Conservation (phyloP, 331 rosid species). For the Quercus phellos region DNA sequence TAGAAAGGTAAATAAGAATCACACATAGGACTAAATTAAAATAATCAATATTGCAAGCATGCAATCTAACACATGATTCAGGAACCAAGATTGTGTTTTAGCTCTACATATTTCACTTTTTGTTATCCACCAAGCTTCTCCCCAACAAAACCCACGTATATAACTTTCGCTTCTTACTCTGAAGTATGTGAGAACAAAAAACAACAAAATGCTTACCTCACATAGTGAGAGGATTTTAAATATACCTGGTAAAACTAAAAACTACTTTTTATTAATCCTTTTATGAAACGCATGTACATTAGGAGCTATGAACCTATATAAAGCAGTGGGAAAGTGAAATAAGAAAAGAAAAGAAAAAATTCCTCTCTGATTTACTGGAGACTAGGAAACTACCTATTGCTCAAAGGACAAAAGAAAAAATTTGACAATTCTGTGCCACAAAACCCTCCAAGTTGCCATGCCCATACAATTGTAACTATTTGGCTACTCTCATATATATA, state of each 20-base stretch:
- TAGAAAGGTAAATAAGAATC: too few species aligned
- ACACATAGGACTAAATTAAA: too few species aligned
- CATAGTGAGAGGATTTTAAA: too few species aligned
- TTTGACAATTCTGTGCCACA: conserved; percentile 5
- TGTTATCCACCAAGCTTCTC: too few species aligned
- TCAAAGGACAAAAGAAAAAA: conserved; percentile 18
- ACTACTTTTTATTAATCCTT: background rate
- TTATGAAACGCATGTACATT: background rate
- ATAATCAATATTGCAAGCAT: too few species aligned
- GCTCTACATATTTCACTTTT: too few species aligned
- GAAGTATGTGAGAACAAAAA: background rate
- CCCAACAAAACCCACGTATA: too few species aligned
- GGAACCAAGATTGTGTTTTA: too few species aligned
- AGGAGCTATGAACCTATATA: conserved; percentile 7
- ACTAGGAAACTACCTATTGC: conserved; percentile 17
- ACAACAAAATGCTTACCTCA: too few species aligned
- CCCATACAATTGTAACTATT: conserved; percentile 9
- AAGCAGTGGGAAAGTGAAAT: background rate
- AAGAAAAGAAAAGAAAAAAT: background rate
- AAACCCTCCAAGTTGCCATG: conserved; percentile 14
- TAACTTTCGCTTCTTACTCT: too few species aligned
- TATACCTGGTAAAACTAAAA: background rate
- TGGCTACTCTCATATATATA: conserved; percentile 13
- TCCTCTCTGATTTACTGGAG: conserved; percentile 16
- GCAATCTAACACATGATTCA: too few species aligned